Base-by-base conservation (phyloP, 305 asterid species). In the Solanum hybrid region DNA sequence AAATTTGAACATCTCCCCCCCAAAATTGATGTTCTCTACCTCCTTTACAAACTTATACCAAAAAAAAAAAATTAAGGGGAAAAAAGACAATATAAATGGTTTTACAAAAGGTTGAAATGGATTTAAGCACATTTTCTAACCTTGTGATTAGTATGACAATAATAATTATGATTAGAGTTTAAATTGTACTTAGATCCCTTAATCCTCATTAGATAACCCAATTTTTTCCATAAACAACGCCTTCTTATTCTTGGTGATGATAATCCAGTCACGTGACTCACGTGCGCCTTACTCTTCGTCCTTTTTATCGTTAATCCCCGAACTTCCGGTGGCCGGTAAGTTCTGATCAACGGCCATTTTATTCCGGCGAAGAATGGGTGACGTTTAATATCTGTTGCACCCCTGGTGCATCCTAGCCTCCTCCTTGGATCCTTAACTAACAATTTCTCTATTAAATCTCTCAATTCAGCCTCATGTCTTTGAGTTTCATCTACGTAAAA, bases 331-430 rank as follows among this genome's bases (percentile, higher is more conserved):
- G 98, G 94, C 91, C 95, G 93, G 94, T 91, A 95, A 31, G 94
- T 93, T 69, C 99, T 93, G 64, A 97, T 95, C 91, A 97, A 90
- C 92, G 99, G 98, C 99, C 99, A 97, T 92, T 96, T 97, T 34
- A 97, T 89, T 7, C 97, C 99, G 89, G 94, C 87, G 27, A 97
- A 97, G 51, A 97, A 97, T 7, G 98, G 98, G 94, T 97, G 99
- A 2, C 98, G 95, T 90, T 97, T 97, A 69, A 97, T 94, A 77
- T 96, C 99, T 84, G 99, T 96, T 16, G 99, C 99, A 32, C 99
- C 99, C 90, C 92, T 91, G 22, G 92, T 88, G 93, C 97, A 92
- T 32, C 99, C 99, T 36, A 96, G 94, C 92, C 99, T 87, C 91
- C 91, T 90, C 92, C 96, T 75, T 0, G 99, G 98, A 73, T 97